Evolutionary conservation across 129 eudicot genomes (phyloP).

Genomic region (sunflower (Helianthus annuus)): HanXRQr2.0-SUNRISE NC_035435.2:153096208-153096707

Average conservation of each 20-base stretch:
- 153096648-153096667: not conserved
- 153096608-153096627: conserved; percentile 91
- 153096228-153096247: conserved; percentile 8
- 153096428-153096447: conserved; percentile 86
- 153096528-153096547: conserved; percentile 12
- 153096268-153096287: not conserved
- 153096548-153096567: conserved; percentile 75
- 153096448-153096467: conserved; percentile 97
- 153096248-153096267: not conserved
- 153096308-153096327: conserved; percentile 98
- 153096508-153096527: conserved; percentile 8
- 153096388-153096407: conserved; percentile 97
- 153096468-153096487: not conserved
- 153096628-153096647: conserved; percentile 74
- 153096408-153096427: conserved; percentile 96
- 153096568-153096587: conserved; percentile 99
- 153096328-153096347: conserved; percentile 93
- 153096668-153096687: conserved; percentile 5
- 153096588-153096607: conserved; percentile 92
- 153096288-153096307: conserved; percentile 35
- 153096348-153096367: conserved; percentile 85
- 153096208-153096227: conserved; percentile 89
- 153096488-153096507: conserved; percentile 21
- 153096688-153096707: not conserved
- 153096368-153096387: conserved; percentile 98